Percentiles rank a stretch among this genome's conserved stretches.
phyloP scores from a whole-genome alignment of 2,329 filamentous ascomycete genomes.

The Fusarium chaquense region DNA sequence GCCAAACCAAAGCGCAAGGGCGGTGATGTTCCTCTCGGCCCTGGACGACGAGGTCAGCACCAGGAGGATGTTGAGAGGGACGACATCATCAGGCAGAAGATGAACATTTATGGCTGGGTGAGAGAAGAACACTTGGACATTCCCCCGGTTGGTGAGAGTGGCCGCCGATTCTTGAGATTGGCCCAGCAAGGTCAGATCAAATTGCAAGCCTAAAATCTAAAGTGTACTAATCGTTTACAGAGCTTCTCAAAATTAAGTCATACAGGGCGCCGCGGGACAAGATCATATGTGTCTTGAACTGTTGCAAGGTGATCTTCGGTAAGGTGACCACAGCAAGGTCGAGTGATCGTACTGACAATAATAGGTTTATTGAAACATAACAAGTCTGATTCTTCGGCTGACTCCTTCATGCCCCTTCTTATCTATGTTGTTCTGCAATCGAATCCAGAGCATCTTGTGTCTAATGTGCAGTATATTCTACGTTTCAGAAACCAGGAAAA shows the following conservation, averaged over 20 bases:
- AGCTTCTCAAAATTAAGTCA: constrained; percentile 94
- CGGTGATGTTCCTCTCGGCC: constrained; percentile 76
- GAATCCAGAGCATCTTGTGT: constrained; percentile 94
- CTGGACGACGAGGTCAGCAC: constrained; percentile 92
- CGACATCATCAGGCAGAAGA: constrained; percentile 95
- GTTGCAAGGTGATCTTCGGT: constrained; percentile 99
- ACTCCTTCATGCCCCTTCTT: constrained; percentile 93
- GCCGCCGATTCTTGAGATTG: constrained; percentile 85
- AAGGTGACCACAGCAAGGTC: constrained; percentile 25
- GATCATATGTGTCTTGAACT: constrained; percentile 97
- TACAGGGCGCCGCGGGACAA: constrained; percentile 98
- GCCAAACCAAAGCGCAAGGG: constrained; percentile 76
- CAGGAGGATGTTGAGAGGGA: constrained; percentile 98
- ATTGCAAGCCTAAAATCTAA: neutral
- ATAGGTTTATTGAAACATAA: constrained; percentile 87
- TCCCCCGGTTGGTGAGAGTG: constrained; percentile 83
- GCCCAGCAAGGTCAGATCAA: constrained; percentile 82
- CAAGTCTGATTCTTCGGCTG: constrained; percentile 93
- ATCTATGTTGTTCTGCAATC: constrained; percentile 96
- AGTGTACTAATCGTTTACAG: constrained; percentile 59
- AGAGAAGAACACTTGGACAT: constrained; percentile 95
- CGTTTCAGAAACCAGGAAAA: constrained; percentile 98
- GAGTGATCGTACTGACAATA: constrained; percentile 4
- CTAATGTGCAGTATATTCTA: constrained; percentile 97
- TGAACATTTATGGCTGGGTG: constrained; percentile 96